Evolutionary conservation across 2,329 filamentous ascomycete species (phyloP), one percentile per base, ranked within the genome.

Genomic region (Emergomyces pasteurianus): DNA sequence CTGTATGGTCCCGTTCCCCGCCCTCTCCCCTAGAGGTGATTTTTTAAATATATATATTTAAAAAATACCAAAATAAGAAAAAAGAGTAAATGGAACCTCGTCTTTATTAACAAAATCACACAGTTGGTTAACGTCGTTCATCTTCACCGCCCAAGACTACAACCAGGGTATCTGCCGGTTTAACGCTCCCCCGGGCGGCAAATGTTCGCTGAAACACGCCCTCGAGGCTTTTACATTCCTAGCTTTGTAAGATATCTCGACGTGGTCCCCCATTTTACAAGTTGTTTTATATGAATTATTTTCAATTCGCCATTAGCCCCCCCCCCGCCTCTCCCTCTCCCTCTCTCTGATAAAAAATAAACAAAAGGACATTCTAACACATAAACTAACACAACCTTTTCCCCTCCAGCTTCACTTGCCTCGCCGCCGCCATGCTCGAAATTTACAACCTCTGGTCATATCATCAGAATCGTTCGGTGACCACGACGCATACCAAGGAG

Each of bases 111-210:
- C 16, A 23, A 47, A 43, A 43, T 42, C 38, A 47, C 34, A 47
- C 56, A 76, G 74, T 36, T 79, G 77, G 77, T 72, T 79, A 67
- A 79, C 77, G 1, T 70, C 75, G 21, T 79, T 79, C 67, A 76
- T 79, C 65, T 79, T 79, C 69, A 66, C 76, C 0, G 73, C 77
- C 4, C 72, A 78, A 67, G 76, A 78, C 71, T 79, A 78, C 64
- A 71, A 69, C 62, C 1, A 56, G 59, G 16, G 56, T 65, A 68
- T 70, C 65, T 78, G 76, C 67, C 63, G 40, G 58, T 47, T 63
- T 34, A 67, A 70, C 55, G 63, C 71, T 2, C 76, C 77, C 1
- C 67, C 69, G 0, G 68, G 67, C 50, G 59, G 70, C 18, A 54
- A 59, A 36, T 79, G 76, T 66, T 63, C 64, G 9, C 65, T 68